Base-by-base conservation (phyloP, 768 basidiomycete genomes). In the Suillus lakei region DNA sequence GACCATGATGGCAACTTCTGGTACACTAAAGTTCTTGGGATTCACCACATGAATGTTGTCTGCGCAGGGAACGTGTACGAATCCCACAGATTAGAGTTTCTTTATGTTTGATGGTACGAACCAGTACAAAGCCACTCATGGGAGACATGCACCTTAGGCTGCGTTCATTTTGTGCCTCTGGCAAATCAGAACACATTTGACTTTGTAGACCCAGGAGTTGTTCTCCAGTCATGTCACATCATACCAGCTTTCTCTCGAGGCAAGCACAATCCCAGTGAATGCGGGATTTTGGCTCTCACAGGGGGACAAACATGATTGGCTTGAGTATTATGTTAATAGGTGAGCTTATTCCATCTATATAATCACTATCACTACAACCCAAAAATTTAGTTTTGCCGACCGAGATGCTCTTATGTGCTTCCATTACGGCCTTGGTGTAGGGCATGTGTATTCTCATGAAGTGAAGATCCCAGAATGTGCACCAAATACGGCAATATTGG, bases 151-250 rank as follows among this genome's bases (percentile, higher is more conserved):
- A n/a, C n/a, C n/a, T n/a, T n/a, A n/a, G n/a, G n/a, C n/a, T n/a
- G n/a, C n/a, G n/a, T n/a, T n/a, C n/a, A n/a, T n/a, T n/a, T n/a
- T n/a, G n/a, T n/a, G n/a, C n/a, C n/a, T n/a, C n/a, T n/a, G n/a
- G n/a, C n/a, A n/a, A n/a, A n/a, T n/a, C n/a, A n/a, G n/a, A 39
- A 39, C 13, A 39, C 79, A 1, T 81, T 80, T 64, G 76, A 76
- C 0, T 81, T 82, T 63, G 13, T 82, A 0, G 73, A 79, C 63
- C 80, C 79, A 0, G 38, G 23, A 2, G 65, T 71, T 4, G 73
- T 80, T 5, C 60, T 80, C 4, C 67, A 73, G 1, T 70, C 58
- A 0, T 68, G 68, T 18, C 79, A 82, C 55, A 54, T 81, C 1
- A 78, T 80, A 5, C 80, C 79, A 2, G 69, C 65, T 0, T 82